Conservation (phyloP, 208 protist species). For the Wallacemonas sp. region DNA sequence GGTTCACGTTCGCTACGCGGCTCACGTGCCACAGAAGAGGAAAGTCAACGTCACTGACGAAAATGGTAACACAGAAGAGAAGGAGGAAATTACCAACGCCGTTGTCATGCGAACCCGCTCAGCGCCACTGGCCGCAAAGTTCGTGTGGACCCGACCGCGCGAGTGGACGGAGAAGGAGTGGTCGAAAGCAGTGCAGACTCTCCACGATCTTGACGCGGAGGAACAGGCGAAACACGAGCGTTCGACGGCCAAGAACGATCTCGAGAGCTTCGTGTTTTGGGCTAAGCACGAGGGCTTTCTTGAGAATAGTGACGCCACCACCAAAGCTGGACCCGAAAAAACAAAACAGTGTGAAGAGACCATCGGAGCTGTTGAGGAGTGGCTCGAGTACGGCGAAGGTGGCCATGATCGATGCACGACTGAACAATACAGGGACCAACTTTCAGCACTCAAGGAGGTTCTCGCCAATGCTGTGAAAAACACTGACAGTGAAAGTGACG, state of each 20-base stretch:
- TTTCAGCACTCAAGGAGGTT: slow-evolving; percentile 41
- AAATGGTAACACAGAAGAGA: slow-evolving; percentile 14
- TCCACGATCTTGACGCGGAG: slow-evolving; percentile 42
- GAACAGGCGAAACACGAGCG: slow-evolving; percentile 61
- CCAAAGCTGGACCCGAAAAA: slow-evolving; percentile 14
- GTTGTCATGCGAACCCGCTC: slow-evolving; percentile 40
- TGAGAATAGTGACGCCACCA: slow-evolving; percentile 34
- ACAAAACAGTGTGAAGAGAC: slow-evolving; percentile 27
- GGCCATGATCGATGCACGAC: slow-evolving; percentile 49
- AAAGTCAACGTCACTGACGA: slow-evolving; percentile 28
- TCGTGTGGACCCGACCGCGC: slow-evolving; percentile 40
- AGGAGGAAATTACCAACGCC: slow-evolving; percentile 13
- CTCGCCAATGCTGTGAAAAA: slow-evolving; percentile 12
- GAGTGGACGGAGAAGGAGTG: slow-evolving; percentile 30
- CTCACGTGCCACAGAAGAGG: slow-evolving; percentile 39
- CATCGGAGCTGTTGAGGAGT: slow-evolving; percentile 40
- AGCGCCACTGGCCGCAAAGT: slow-evolving; percentile 12
- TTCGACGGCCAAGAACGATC: slow-evolving; percentile 72
- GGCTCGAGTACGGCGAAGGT: slow-evolving; percentile 78
- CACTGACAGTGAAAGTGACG: neutral
- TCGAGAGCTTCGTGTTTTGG: slow-evolving; percentile 84
- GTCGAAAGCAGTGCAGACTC: slow-evolving; percentile 27
- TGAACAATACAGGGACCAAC: slow-evolving; percentile 48
- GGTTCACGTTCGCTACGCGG: slow-evolving; percentile 56
- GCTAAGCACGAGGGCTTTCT: slow-evolving; percentile 60